Percentiles rank a stretch among this genome's conserved stretches.
Conservation (phyloP, 1,284 basidiomycete genomes). For the Veloboletus limbatus region DNA sequence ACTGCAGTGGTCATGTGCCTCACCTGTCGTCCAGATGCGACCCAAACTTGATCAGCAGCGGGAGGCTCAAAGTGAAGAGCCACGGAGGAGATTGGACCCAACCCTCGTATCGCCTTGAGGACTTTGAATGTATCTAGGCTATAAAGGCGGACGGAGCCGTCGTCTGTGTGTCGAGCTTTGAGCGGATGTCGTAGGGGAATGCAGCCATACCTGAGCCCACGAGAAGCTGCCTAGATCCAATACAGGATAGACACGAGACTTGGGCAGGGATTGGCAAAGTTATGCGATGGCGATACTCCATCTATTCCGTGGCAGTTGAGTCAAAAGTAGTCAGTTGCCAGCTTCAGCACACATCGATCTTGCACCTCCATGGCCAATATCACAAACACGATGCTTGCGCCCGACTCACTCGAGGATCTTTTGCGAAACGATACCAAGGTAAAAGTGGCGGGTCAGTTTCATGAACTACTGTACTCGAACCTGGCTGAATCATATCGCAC, state of each 20-base stretch:
- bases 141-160: conserved; percentile 70
- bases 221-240: conserved; percentile 44
- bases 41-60: conserved; percentile 51
- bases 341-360: not conserved
- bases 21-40: conserved; percentile 60
- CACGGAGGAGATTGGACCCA: conserved; percentile 62
- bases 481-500: not conserved
- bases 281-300: conserved; percentile 16
- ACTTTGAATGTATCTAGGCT: conserved; percentile 57
- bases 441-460: conserved; percentile 80
- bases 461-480: not conserved
- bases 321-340: not conserved
- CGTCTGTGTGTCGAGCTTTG: conserved; percentile 42
- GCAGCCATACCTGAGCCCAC: conserved; percentile 49
- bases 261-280: conserved; percentile 43
- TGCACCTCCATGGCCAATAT: conserved; percentile 13
- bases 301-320: not conserved
- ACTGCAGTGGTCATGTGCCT: conserved; percentile 14
- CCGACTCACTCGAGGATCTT: conserved; percentile 60
- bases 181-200: not conserved
- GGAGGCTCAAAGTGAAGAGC: conserved; percentile 42
- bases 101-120: conserved; percentile 56
- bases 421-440: conserved; percentile 76
- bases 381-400: conserved; percentile 42
- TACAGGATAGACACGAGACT: conserved; percentile 46